These are phyloP conservation scores for Diphasiastrum complanatum DNA, from an alignment of 83 land plant genomes.

Conservation along the genomic window DNA sequence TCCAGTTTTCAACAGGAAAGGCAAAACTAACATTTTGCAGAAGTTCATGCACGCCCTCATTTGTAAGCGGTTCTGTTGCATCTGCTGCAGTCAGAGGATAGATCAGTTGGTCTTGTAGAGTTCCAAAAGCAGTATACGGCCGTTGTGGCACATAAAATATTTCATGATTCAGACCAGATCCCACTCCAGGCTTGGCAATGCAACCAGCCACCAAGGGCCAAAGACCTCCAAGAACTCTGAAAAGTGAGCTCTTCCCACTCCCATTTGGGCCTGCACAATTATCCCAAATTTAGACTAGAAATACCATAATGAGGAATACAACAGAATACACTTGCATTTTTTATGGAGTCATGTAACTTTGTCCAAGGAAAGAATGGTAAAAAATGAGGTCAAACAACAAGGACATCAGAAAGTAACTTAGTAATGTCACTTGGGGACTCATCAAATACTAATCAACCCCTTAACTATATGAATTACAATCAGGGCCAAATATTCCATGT, in stretches of 20 bases:
- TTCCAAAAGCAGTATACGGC: conserved; percentile 93
- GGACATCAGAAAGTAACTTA: no score
- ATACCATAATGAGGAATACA: neutral
- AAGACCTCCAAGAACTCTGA: conserved; percentile 93
- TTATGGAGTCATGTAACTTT: neutral
- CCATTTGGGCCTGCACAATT: conserved; percentile 88
- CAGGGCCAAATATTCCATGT: no score
- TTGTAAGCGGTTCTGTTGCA: conserved; percentile 64
- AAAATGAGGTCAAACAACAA: no score
- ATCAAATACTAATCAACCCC: no score
- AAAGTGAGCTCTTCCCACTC: conserved; percentile 96
- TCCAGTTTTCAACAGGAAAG: neutral
- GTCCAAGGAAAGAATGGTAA: no score
- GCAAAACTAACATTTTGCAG: conserved; percentile 58
- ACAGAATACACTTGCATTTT: neutral
- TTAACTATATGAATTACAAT: no score
- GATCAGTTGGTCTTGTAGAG: conserved; percentile 91
- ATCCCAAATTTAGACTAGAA: neutral
- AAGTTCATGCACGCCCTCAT: conserved; percentile 77
- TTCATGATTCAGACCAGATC: conserved; percentile 89
- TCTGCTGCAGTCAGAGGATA: conserved; percentile 85
- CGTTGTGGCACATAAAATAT: conserved; percentile 99
- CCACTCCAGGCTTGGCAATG: conserved; percentile 91
- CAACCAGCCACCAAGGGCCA: conserved; percentile 94
- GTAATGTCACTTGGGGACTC: no score